Evolutionary conservation across 2,329 filamentous ascomycete genomes (phyloP).

Genomic region (Teratosphaeria viscida): DNA sequence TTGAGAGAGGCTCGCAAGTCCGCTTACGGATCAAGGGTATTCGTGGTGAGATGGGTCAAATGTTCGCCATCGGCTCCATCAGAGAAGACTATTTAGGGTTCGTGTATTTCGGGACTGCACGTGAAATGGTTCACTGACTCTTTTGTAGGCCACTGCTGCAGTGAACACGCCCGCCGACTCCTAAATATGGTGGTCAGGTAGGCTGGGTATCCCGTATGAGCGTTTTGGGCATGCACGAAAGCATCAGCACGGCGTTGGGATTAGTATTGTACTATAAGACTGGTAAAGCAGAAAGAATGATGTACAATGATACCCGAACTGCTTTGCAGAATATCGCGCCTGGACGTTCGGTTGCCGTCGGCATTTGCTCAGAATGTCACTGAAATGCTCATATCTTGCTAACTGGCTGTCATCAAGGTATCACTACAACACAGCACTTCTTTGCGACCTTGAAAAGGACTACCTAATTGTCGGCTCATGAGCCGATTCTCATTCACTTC

Average conservation of each 20-base stretch:
- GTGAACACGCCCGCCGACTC: background rate
- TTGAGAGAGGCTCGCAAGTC: slow-evolving; percentile 87
- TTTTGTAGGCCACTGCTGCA: background rate
- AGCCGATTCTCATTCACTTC: too few relatives aligned
- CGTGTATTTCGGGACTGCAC: background rate
- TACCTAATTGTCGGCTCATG: too few relatives aligned
- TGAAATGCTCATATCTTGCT: background rate
- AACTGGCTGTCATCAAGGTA: background rate
- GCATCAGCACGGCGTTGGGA: slow-evolving; percentile 3
- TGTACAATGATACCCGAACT: slow-evolving; percentile 1
- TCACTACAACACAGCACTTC: background rate
- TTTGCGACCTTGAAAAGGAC: background rate
- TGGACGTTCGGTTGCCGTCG: background rate
- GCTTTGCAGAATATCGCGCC: background rate
- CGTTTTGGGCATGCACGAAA: background rate
- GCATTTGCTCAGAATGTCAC: background rate
- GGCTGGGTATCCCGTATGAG: background rate
- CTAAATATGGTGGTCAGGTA: background rate
- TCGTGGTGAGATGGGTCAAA: slow-evolving; percentile 82
- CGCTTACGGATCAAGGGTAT: slow-evolving; percentile 91
- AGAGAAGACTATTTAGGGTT: slow-evolving; percentile 51
- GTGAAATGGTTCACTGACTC: background rate
- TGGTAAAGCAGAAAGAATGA: background rate
- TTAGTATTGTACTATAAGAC: background rate
- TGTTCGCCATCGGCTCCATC: slow-evolving; percentile 96